Conservation (phyloP, 2,329 filamentous ascomycete species). For the Pseudopithomyces maydicus region DNA sequence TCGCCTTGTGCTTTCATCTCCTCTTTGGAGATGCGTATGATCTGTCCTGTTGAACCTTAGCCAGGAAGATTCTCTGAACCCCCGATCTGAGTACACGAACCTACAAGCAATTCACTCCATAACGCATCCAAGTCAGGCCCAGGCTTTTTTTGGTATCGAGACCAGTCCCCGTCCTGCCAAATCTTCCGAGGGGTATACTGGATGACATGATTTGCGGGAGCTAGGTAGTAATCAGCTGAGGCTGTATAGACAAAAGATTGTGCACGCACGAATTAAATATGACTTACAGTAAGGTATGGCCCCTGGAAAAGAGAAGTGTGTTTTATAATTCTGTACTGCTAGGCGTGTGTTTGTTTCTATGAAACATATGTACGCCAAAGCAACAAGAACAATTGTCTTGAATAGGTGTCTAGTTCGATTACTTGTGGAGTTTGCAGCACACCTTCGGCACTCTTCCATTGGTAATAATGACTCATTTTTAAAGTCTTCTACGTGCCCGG, state of each 20-base stretch:
- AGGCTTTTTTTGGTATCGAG: background rate
- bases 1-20: conserved; percentile 5
- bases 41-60: background rate
- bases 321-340: background rate
- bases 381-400: conserved; percentile 4
- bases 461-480: background rate
- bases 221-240: background rate
- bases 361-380: conserved; percentile 3
- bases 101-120: conserved; percentile 6
- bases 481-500: background rate
- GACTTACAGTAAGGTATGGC: conserved; percentile 5
- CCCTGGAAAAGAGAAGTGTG: background rate
- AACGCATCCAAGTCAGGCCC: conserved; percentile 1
- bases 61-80: background rate
- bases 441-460: background rate
- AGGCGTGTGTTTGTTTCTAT: conserved; percentile 3
- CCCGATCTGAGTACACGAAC: background rate
- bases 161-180: conserved; percentile 10
- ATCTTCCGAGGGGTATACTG: background rate
- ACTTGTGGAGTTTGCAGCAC: background rate
- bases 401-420: background rate
- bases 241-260: background rate
- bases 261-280: background rate
- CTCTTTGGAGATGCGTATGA: conserved; percentile 1
- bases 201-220: conserved; percentile 1